Conservation (phyloP, 768 basidiomycete species). For the Crassisporium funariophilum region DNA sequence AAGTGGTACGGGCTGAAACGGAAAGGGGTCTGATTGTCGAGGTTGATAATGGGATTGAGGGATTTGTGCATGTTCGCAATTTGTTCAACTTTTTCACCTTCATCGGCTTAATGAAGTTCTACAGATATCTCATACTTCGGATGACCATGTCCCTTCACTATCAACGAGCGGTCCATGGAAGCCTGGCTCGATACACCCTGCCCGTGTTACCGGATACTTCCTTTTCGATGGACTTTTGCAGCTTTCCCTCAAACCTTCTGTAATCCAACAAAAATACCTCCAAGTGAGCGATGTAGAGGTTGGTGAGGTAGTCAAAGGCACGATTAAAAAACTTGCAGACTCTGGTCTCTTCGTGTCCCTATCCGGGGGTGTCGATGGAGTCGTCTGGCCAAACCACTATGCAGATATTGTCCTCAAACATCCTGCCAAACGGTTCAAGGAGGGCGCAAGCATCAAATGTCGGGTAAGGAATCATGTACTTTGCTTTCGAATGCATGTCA, state of each 20-base stretch:
- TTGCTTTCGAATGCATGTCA: constrained; percentile 4
- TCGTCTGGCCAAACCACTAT: constrained; percentile 93
- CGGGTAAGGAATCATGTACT: constrained; percentile 51
- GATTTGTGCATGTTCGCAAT: constrained; percentile 82
- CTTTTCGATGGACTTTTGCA: constrained; percentile 86
- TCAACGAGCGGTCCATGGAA: constrained; percentile 82
- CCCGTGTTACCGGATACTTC: constrained; percentile 86
- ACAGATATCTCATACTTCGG: constrained; percentile 92
- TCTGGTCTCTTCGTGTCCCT: constrained; percentile 83
- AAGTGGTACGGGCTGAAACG: constrained; percentile 70
- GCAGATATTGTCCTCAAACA: constrained; percentile 95
- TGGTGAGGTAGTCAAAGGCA: constrained; percentile 86
- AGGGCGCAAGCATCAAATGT: constrained; percentile 81
- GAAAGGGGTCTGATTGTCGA: constrained; percentile 83
- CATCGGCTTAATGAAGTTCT: constrained; percentile 7
- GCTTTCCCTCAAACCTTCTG: constrained; percentile 79
- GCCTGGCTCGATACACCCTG: constrained; percentile 74
- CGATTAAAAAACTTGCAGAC: constrained; percentile 82
- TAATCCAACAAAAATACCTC: constrained; percentile 85
- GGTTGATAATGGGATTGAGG: constrained; percentile 63
- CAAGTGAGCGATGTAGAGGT: constrained; percentile 81
- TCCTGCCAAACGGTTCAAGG: constrained; percentile 88
- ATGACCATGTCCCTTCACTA: constrained; percentile 85
- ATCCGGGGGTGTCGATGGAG: constrained; percentile 86
- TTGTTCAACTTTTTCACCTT: constrained; percentile 6